phyloP scores from a whole-genome alignment of 2,329 filamentous ascomycete genomes.

The Septoria petroselini region DNA sequence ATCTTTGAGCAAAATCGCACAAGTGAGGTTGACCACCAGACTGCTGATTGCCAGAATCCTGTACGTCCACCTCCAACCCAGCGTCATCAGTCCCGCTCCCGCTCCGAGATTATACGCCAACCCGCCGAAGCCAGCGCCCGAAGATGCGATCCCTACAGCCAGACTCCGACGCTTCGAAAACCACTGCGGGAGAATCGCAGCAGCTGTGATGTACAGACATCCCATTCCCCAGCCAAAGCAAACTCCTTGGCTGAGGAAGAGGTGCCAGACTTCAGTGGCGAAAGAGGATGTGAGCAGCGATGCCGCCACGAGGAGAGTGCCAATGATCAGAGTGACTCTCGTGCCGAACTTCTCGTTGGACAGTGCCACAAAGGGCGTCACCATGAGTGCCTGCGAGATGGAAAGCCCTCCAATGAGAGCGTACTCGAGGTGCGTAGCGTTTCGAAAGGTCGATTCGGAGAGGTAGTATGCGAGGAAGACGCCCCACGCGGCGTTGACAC shows the following conservation, averaged over 20 bases:
- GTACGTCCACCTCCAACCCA: constrained; percentile 49
- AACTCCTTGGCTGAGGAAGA: constrained; percentile 69
- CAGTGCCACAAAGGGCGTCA: constrained; percentile 63
- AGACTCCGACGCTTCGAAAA: constrained; percentile 65
- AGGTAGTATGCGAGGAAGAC: constrained; percentile 74
- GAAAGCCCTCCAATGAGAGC: constrained; percentile 72
- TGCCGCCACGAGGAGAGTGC: constrained; percentile 59
- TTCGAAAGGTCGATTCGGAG: constrained; percentile 56
- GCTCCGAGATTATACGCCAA: constrained; percentile 63
- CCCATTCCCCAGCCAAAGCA: constrained; percentile 72
- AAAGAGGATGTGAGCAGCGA: constrained; percentile 69
- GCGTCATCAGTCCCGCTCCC: constrained; percentile 61
- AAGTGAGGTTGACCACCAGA: constrained; percentile 60
- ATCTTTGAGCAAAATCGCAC: constrained; percentile 62
- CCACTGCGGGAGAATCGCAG: constrained; percentile 67
- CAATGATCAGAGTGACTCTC: constrained; percentile 60
- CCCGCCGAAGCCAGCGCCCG: constrained; percentile 70
- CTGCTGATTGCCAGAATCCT: constrained; percentile 60
- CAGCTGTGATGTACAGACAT: constrained; percentile 66
- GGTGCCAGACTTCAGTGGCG: constrained; percentile 65
- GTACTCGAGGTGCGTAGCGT: constrained; percentile 61
- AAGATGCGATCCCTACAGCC: constrained; percentile 63
- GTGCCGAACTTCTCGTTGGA: constrained; percentile 61
- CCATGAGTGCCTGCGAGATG: constrained; percentile 60
- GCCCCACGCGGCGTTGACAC: constrained; percentile 52